A percentile compares a stretch with the other conserved stretches of the same genome.
Evolutionary conservation across 345 rosid species (phyloP).

Genomic region (Aquilaria yunnanensis): DNA sequence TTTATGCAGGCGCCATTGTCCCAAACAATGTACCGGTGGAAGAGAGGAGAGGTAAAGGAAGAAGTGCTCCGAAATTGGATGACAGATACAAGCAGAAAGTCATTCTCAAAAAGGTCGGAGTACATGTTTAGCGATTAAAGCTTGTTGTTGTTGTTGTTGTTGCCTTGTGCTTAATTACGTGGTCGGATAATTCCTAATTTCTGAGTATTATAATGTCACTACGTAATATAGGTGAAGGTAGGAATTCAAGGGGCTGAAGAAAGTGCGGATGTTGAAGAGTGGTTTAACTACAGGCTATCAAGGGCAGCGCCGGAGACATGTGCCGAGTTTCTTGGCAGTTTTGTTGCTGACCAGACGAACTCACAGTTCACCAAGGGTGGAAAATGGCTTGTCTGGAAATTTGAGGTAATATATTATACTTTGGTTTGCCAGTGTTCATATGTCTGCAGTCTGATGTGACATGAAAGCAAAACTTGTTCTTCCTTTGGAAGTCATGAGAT

Average conservation of each 20-base stretch:
- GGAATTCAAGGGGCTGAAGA: slow-evolving; percentile 82
- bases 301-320: slow-evolving; percentile 98
- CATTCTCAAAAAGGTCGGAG: slow-evolving; percentile 61
- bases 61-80: slow-evolving; percentile 31
- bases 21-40: slow-evolving; percentile 49
- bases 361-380: slow-evolving; percentile 64
- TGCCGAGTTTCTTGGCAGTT: slow-evolving; percentile 87
- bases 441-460: too few species aligned
- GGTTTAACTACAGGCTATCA: slow-evolving; percentile 95
- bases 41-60: slow-evolving; percentile 33
- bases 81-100: slow-evolving; percentile 60
- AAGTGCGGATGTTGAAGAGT: slow-evolving; percentile 89
- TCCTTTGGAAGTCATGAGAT: too few species aligned
- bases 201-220: not conserved
- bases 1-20: slow-evolving; percentile 68
- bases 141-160: not conserved
- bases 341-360: slow-evolving; percentile 69
- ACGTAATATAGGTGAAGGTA: slow-evolving; percentile 55
- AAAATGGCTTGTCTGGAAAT: slow-evolving; percentile 99
- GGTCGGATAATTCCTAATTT: not conserved
- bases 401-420: slow-evolving; percentile 46
- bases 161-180: not conserved
- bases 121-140: not conserved
- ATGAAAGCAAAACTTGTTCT: too few species aligned
- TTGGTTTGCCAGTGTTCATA: too few species aligned